phyloP scores from a whole-genome alignment of 2,329 filamentous ascomycete genomes.

The Elsinoe necatrix region DNA sequence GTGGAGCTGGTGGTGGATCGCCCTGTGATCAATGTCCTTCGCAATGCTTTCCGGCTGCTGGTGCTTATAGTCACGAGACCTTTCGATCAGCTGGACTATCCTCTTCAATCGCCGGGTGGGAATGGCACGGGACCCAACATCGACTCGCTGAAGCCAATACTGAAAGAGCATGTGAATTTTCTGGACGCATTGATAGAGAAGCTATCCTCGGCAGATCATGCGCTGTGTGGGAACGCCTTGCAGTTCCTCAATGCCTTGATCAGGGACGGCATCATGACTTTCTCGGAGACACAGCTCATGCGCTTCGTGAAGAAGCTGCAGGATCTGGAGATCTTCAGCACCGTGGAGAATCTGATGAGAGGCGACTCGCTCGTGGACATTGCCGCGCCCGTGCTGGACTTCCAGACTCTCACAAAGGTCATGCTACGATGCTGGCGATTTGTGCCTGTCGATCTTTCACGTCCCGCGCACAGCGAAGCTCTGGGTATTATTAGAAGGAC shows the following conservation, averaged over 20 bases:
- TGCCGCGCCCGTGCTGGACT: conserved; percentile 82
- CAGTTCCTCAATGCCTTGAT: conserved; percentile 94
- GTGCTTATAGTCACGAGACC: conserved; percentile 88
- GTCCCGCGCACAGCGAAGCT: conserved; percentile 77
- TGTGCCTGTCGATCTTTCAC: conserved; percentile 73
- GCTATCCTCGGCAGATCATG: conserved; percentile 87
- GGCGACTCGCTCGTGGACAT: conserved; percentile 85
- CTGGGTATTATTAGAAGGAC: conserved; percentile 62
- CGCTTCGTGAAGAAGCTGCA: conserved; percentile 91
- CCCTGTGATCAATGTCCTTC: conserved; percentile 91
- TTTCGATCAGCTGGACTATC: conserved; percentile 26
- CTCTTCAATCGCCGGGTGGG: conserved; percentile 17
- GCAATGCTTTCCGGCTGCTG: conserved; percentile 93
- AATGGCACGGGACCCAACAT: conserved; percentile 9
- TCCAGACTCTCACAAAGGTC: conserved; percentile 84
- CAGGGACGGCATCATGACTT: conserved; percentile 76
- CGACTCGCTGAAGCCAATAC: conserved; percentile 80
- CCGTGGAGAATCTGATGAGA: conserved; percentile 86
- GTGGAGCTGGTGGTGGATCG: conserved; percentile 92
- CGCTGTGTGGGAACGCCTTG: conserved; percentile 87
- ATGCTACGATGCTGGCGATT: conserved; percentile 68
- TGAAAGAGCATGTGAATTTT: conserved; percentile 86
- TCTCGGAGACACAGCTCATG: conserved; percentile 77
- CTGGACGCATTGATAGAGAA: conserved; percentile 88
- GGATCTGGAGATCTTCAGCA: conserved; percentile 84